phyloP scores from a whole-genome alignment of 1,284 basidiomycete genomes.

The Trichosporon sp. region DNA sequence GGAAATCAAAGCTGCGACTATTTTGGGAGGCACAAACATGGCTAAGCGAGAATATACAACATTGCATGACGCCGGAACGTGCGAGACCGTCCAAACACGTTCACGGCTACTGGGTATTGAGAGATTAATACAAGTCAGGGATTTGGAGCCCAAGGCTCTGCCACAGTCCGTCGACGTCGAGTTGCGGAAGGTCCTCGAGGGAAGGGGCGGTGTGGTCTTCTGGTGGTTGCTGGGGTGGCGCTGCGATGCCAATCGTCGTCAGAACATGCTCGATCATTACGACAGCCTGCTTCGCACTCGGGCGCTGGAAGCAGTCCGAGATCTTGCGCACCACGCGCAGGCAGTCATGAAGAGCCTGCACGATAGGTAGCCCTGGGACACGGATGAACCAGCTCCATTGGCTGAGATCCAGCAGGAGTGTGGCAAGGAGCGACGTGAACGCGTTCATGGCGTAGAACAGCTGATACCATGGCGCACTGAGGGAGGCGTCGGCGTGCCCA shows the following conservation, averaged over 20 bases:
- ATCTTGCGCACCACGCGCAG: conserved; percentile 7
- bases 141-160: conserved; percentile 1
- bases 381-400: conserved; percentile 15
- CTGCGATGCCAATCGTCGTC: neutral
- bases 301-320: conserved; percentile 8
- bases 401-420: conserved; percentile 17
- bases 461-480: conserved; percentile 20
- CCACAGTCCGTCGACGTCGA: conserved; percentile 13
- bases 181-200: conserved; percentile 8
- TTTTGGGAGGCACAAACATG: no score
- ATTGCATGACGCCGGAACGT: no score
- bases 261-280: conserved; percentile 11
- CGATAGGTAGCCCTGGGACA: neutral
- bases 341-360: neutral
- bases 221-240: conserved; percentile 1
- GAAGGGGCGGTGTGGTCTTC: neutral
- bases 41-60: neutral
- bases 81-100: no score
- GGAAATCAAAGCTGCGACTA: no score
- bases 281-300: conserved; percentile 5
- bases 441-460: conserved; percentile 24
- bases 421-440: conserved; percentile 22
- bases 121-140: neutral
- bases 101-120: no score
- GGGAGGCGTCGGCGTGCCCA: neutral